Evolutionary conservation across 1,284 basidiomycete genomes (phyloP).

Genomic region (Malassezia cuniculi): DNA sequence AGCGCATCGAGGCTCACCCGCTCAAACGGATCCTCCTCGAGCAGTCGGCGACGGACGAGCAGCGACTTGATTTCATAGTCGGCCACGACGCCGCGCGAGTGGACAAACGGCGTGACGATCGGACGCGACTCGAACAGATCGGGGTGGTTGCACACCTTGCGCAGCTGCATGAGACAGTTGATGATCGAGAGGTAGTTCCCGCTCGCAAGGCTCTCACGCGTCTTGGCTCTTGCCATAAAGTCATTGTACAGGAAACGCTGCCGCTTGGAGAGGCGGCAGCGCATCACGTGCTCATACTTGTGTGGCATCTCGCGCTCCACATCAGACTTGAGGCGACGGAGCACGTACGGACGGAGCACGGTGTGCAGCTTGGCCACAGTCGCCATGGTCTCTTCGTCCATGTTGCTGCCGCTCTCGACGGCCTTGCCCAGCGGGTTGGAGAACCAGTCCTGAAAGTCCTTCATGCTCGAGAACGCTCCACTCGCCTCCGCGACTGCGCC

Average conservation of each 20-base stretch:
- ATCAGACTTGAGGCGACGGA: slow-evolving; percentile 83
- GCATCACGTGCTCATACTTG: slow-evolving; percentile 85
- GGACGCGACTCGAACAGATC: slow-evolving; percentile 90
- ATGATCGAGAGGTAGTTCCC: slow-evolving; percentile 72
- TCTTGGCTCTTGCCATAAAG: slow-evolving; percentile 86
- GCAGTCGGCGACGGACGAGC: slow-evolving; percentile 60
- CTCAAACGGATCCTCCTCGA: slow-evolving; percentile 50
- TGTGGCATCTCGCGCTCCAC: slow-evolving; percentile 90
- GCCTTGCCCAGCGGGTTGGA: slow-evolving; percentile 76
- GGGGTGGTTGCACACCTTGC: slow-evolving; percentile 68
- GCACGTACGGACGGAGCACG: slow-evolving; percentile 80
- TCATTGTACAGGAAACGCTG: slow-evolving; percentile 96
- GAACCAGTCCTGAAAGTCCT: slow-evolving; percentile 94
- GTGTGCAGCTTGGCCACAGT: slow-evolving; percentile 82
- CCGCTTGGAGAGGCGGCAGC: slow-evolving; percentile 81
- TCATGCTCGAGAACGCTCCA: slow-evolving; percentile 76
- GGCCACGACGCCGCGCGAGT: slow-evolving; percentile 64
- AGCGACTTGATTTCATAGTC: slow-evolving; percentile 81
- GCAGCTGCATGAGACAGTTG: slow-evolving; percentile 91
- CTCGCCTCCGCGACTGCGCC: slow-evolving; percentile 46
- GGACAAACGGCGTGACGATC: slow-evolving; percentile 80
- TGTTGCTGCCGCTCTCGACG: slow-evolving; percentile 69
- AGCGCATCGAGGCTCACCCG: slow-evolving; percentile 56
- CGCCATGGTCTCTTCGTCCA: slow-evolving; percentile 69
- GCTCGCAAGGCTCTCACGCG: slow-evolving; percentile 68